Percentiles rank a stretch among this genome's conserved stretches.
phyloP scores from a whole-genome alignment of 2,329 filamentous ascomycete genomes.

The Helicocarpus griseus region DNA sequence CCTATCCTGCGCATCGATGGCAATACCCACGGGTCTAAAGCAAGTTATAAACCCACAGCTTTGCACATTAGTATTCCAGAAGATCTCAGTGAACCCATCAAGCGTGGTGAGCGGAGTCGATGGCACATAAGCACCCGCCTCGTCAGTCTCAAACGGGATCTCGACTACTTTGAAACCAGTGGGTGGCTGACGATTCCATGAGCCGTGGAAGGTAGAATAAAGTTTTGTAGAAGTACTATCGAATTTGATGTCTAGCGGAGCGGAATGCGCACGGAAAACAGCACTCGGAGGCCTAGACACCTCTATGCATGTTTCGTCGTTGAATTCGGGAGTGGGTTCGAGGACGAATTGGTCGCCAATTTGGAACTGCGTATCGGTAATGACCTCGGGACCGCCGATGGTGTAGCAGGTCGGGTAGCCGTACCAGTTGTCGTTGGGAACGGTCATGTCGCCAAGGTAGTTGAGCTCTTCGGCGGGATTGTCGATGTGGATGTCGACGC shows the following conservation, averaged over 20 bases:
- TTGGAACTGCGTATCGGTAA: slow-evolving; percentile 38
- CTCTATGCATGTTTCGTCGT: slow-evolving; percentile 37
- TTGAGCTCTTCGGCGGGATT: slow-evolving; percentile 70
- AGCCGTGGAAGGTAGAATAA: slow-evolving; percentile 63
- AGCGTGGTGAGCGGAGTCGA: slow-evolving; percentile 27
- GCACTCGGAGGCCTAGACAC: slow-evolving; percentile 40
- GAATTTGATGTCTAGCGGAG: slow-evolving; percentile 64
- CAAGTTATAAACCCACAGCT: slow-evolving; percentile 20
- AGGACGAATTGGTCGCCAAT: slow-evolving; percentile 44
- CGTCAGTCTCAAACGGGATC: slow-evolving; percentile 36
- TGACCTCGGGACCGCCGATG: slow-evolving; percentile 48
- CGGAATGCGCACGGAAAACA: slow-evolving; percentile 57
- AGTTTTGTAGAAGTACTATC: slow-evolving; percentile 46
- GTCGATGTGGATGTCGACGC: slow-evolving; percentile 53
- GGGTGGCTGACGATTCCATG: slow-evolving; percentile 48
- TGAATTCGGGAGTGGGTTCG: slow-evolving; percentile 31
- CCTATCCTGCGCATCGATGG: slow-evolving; percentile 22
- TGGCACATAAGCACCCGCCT: slow-evolving; percentile 26
- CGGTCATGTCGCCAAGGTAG: slow-evolving; percentile 33
- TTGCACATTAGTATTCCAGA: slow-evolving; percentile 20
- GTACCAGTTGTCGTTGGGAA: slow-evolving; percentile 41
- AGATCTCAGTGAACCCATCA: slow-evolving; percentile 20
- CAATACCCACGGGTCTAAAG: slow-evolving; percentile 25
- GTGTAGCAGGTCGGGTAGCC: slow-evolving; percentile 64
- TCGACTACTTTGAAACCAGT: slow-evolving; percentile 43